Evolutionary conservation across 2,329 filamentous ascomycete species (phyloP), one percentile per base, ranked within the genome.

Genomic region (Ceratocystis alfenasii): DNA sequence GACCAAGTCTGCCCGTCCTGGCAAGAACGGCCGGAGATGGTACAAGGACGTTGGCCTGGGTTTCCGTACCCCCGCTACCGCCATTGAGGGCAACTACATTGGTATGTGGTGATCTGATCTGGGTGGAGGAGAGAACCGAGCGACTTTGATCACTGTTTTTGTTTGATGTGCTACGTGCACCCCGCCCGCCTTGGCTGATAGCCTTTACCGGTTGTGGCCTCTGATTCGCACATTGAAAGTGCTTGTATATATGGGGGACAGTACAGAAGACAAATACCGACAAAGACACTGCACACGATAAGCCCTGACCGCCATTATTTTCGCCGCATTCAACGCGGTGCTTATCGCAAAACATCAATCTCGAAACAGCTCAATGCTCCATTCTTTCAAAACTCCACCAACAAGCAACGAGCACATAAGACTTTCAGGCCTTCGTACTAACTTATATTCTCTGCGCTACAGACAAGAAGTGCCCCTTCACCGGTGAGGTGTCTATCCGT

Each of bases 391-490:
- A 65, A 45, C 22, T 33, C 64, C 20, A 63, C 28, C 63, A 12
- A 45, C 20, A 63, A 22, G n/a, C n/a, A 46, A 62, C 10, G 8
- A 46, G 6, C 28, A 22, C 30, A 59, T 5, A 10, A 50, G 8
- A 33, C 20, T n/a, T 12, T n/a, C 12, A 41, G 3, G 22, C 4
- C 10, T 10, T 36, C 17, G 17, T 44, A 63, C 67, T 65, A 63
- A 65, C 66, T 7, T 20, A 30, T 55, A 62, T 44, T 22, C 45
- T 33, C 62, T 36, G 30, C 45, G 15, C 44, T 60, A 75, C 77
- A 96, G 94, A 99, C 88, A 99, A 99, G 90, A 99, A 99, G 87
- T 99, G 94, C 89, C 94, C 94, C 74, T 99, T 99, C 88, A 96
- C 91, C 74, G 95, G 95, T 79, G 85, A 93, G 79, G 92, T 99